Percentiles rank a stretch among this genome's conserved stretches.
phyloP scores from a whole-genome alignment of 192 early-diverging fungal species.

The Chytriomyces sp. region DNA sequence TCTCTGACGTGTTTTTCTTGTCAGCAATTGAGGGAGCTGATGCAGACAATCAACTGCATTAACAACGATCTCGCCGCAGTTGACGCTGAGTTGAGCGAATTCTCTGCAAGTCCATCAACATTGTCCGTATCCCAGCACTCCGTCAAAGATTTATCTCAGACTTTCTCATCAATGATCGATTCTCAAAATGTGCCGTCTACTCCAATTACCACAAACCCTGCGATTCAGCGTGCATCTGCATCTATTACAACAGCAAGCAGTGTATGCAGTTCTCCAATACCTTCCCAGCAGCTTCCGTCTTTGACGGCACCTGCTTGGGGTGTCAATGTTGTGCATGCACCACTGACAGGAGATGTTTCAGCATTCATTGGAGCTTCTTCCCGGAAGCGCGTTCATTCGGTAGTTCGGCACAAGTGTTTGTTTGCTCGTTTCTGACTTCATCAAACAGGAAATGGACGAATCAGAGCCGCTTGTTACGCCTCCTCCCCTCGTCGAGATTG shows the following conservation, averaged over 20 bases:
- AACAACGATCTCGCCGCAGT: slow-evolving; percentile 51
- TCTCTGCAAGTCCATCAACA: no score
- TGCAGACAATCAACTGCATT: slow-evolving; percentile 50
- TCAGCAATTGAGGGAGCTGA: slow-evolving; percentile 49
- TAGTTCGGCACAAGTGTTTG: neutral
- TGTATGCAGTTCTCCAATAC: slow-evolving; percentile 28
- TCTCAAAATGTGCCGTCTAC: slow-evolving; percentile 30
- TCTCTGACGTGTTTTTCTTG: neutral
- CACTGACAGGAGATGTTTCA: neutral
- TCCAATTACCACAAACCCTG: neutral
- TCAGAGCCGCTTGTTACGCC: slow-evolving; percentile 5
- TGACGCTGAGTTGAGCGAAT: slow-evolving; percentile 42
- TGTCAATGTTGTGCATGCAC: neutral
- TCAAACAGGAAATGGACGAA: slow-evolving; percentile 33
- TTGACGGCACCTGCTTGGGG: neutral
- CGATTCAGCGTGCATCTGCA: neutral
- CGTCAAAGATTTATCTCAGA: no score
- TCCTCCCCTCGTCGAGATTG: neutral
- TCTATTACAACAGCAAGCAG: neutral
- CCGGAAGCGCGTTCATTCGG: slow-evolving; percentile 15
- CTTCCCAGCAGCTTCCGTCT: neutral
- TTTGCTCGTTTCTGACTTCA: neutral
- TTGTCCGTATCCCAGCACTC: no score
- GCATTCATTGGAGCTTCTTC: neutral
- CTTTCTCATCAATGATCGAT: neutral